These are phyloP conservation scores for Neocatenulostroma microsporum DNA, from an alignment of 2,329 filamentous ascomycete species.

Conservation along the genomic window DNA sequence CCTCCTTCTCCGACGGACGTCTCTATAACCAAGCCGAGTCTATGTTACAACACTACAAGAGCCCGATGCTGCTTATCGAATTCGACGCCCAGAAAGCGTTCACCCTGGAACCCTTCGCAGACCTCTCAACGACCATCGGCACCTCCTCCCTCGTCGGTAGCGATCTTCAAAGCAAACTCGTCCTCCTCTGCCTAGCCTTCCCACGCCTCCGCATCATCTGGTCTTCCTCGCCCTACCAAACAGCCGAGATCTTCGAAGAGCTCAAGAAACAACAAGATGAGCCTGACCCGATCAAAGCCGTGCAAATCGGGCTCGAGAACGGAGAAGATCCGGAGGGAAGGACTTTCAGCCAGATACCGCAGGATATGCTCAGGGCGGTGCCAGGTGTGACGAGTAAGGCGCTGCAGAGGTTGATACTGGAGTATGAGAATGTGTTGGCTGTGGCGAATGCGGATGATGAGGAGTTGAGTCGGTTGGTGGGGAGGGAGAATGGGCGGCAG, in stretches of 20 bases:
- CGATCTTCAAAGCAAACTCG: constrained; percentile 85
- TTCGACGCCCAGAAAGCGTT: constrained; percentile 98
- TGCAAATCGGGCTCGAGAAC: constrained; percentile 68
- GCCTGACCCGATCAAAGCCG: constrained; percentile 81
- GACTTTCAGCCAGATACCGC: constrained; percentile 73
- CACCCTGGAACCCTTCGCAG: constrained; percentile 61
- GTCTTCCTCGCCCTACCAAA: constrained; percentile 89
- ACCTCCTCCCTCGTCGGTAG: constrained; percentile 54
- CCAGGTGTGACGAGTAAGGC: constrained; percentile 79
- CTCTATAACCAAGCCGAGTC: constrained; percentile 87
- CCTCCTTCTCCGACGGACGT: constrained; percentile 83
- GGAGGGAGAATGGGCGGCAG: constrained; percentile 65
- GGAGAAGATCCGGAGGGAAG: constrained; percentile 49
- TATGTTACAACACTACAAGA: constrained; percentile 90
- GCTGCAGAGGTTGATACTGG: constrained; percentile 61
- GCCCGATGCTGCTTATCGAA: constrained; percentile 86
- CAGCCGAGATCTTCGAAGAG: constrained; percentile 91
- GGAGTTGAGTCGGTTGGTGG: constrained; percentile 67
- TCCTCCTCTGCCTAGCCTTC: constrained; percentile 86
- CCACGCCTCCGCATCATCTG: constrained; percentile 86
- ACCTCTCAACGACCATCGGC: constrained; percentile 53
- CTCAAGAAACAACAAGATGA: constrained; percentile 85
- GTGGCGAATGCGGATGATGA: constrained; percentile 76
- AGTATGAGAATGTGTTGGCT: constrained; percentile 68
- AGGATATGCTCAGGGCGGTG: constrained; percentile 81